A percentile compares a stretch with the other conserved stretches of the same genome.
Conservation (phyloP, 2,329 filamentous ascomycete genomes). For the Rhynchosporium secalis region DNA sequence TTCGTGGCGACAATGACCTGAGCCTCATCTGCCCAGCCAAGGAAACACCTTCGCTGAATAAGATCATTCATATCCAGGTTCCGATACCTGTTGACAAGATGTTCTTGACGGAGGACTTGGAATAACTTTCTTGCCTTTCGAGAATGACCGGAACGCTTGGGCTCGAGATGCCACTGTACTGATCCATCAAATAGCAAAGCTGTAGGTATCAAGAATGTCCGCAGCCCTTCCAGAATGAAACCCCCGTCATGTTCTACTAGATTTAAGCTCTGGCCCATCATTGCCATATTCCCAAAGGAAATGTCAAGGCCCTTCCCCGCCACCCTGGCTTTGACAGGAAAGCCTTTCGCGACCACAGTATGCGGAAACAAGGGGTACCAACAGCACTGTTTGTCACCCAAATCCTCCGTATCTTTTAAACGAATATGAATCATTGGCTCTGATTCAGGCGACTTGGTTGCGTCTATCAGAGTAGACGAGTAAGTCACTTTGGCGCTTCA, state of each 20-base stretch:
- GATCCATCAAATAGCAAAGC: conserved; percentile 13
- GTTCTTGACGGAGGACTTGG: not conserved
- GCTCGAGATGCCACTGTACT: conserved; percentile 24
- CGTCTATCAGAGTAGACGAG: not conserved
- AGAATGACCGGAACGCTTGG: not conserved
- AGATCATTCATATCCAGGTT: not conserved
- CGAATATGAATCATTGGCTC: not conserved
- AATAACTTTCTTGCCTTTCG: not conserved
- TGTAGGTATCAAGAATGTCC: conserved; percentile 16
- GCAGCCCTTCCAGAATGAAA: conserved; percentile 17
- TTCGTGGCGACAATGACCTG: conserved; percentile 16
- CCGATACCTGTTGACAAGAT: not conserved
- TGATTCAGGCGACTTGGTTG: not conserved
- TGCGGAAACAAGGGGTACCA: not conserved
- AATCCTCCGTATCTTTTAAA: not conserved
- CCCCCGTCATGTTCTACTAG: conserved; percentile 3
- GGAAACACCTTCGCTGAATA: conserved; percentile 14
- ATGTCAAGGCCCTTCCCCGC: not conserved
- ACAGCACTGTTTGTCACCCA: not conserved
- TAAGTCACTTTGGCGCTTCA: not conserved
- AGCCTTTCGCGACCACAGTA: not conserved
- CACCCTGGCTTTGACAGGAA: not conserved
- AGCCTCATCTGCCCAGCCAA: conserved; percentile 14
- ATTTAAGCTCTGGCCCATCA: not conserved
- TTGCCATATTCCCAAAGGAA: not conserved